Conservation (phyloP, 768 basidiomycete genomes). For the Sarcomyxa edulis region DNA sequence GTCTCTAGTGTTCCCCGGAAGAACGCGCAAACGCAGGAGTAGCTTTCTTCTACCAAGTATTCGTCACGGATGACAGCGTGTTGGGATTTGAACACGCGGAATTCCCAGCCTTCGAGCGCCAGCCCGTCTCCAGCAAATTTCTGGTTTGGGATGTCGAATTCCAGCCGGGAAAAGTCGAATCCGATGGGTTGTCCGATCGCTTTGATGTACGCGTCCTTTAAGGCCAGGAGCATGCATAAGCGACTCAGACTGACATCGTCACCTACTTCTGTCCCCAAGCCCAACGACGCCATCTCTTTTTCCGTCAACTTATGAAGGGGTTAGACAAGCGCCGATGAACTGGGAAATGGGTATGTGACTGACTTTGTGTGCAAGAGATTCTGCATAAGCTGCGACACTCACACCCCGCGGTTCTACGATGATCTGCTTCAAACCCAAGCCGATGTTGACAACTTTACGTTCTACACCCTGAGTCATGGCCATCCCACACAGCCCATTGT, state of each 20-base stretch:
- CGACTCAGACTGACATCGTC: conserved; percentile 70
- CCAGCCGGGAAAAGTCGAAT: conserved; percentile 77
- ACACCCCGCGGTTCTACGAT: conserved; percentile 57
- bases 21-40: conserved; percentile 76
- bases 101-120: conserved; percentile 78
- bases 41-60: conserved; percentile 55
- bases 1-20: conserved; percentile 63
- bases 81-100: conserved; percentile 71
- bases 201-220: conserved; percentile 80
- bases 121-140: conserved; percentile 63
- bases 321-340: not conserved
- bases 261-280: conserved; percentile 40
- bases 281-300: conserved; percentile 49
- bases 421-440: conserved; percentile 71
- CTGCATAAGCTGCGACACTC: conserved; percentile 57
- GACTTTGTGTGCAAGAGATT: conserved; percentile 75
- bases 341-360: conserved; percentile 13
- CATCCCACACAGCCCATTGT: conserved; percentile 74
- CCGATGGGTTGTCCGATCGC: conserved; percentile 79
- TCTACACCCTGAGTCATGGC: conserved; percentile 78
- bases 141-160: conserved; percentile 67
- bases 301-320: conserved; percentile 19
- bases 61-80: conserved; percentile 62
- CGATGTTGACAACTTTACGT: conserved; percentile 75
- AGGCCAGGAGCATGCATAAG: conserved; percentile 69